Conservation (phyloP, 805 yeast genomes). For the Lachancea nothofagi region DNA sequence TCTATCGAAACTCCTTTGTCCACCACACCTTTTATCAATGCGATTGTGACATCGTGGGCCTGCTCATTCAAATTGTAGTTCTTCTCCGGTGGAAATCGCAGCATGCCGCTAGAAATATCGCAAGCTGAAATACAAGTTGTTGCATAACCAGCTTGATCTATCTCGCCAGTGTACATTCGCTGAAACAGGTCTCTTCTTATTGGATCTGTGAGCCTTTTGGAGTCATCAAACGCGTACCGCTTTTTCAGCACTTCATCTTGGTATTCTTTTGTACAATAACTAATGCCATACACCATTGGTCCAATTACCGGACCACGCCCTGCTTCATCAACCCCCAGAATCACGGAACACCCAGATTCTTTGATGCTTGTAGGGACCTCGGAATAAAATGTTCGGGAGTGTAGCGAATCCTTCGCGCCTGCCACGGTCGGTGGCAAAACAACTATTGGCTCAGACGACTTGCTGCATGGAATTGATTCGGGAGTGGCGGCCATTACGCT, state of each 20-base stretch:
- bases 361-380: slow-evolving; percentile 41
- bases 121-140: slow-evolving; percentile 78
- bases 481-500: neutral
- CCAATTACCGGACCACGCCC: slow-evolving; percentile 98
- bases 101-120: slow-evolving; percentile 88
- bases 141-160: slow-evolving; percentile 74
- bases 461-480: neutral
- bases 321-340: slow-evolving; percentile 94
- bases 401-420: slow-evolving; percentile 19
- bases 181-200: slow-evolving; percentile 59
- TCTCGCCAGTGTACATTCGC: slow-evolving; percentile 50
- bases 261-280: slow-evolving; percentile 62
- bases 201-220: slow-evolving; percentile 75
- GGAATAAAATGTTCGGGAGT: slow-evolving; percentile 46
- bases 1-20: slow-evolving; percentile 56
- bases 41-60: slow-evolving; percentile 92
- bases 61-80: slow-evolving; percentile 78
- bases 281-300: slow-evolving; percentile 93
- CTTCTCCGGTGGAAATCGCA: slow-evolving; percentile 48
- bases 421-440: slow-evolving; percentile 30
- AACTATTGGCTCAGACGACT: neutral
- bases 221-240: slow-evolving; percentile 83
- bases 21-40: slow-evolving; percentile 59
- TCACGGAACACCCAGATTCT: slow-evolving; percentile 36
- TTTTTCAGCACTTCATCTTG: slow-evolving; percentile 42